Percentiles rank a stretch among this genome's conserved stretches.
These are phyloP conservation scores for Trichoderma sp. DNA, from an alignment of 2,329 filamentous ascomycete species.

Conservation along the genomic window DNA sequence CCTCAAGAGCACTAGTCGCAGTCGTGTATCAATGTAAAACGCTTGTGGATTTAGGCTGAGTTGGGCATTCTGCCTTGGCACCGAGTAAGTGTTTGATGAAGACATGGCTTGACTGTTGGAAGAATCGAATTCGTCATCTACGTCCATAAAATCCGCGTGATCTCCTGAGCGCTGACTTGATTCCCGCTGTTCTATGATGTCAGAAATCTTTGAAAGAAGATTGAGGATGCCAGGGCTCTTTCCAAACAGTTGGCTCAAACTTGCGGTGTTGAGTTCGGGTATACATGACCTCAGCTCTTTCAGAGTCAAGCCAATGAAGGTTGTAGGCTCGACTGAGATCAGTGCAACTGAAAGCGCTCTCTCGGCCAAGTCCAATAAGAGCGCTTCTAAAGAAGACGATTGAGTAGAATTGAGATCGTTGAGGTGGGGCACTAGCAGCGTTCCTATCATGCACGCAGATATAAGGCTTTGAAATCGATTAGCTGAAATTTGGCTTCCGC, in stretches of 20 bases:
- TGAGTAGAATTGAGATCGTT: slow-evolving; percentile 50
- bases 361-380: slow-evolving; percentile 46
- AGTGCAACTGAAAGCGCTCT: slow-evolving; percentile 45
- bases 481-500: slow-evolving; percentile 51
- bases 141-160: slow-evolving; percentile 61
- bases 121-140: slow-evolving; percentile 66
- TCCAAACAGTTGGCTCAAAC: slow-evolving; percentile 42
- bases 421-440: slow-evolving; percentile 52
- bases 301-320: slow-evolving; percentile 51
- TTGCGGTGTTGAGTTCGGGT: slow-evolving; percentile 45
- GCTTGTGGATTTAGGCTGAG: slow-evolving; percentile 46
- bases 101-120: slow-evolving; percentile 54
- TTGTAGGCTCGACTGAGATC: slow-evolving; percentile 47
- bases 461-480: slow-evolving; percentile 57
- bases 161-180: slow-evolving; percentile 35
- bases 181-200: slow-evolving; percentile 30
- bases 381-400: slow-evolving; percentile 51
- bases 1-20: slow-evolving; percentile 50
- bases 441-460: slow-evolving; percentile 49
- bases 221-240: slow-evolving; percentile 46
- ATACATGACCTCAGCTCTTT: slow-evolving; percentile 49
- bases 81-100: slow-evolving; percentile 39
- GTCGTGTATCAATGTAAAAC: slow-evolving; percentile 51
- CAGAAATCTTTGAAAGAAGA: slow-evolving; percentile 46
- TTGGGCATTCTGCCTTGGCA: slow-evolving; percentile 51